Evolutionary conservation across 2,329 filamentous ascomycete genomes (phyloP), one percentile per base, ranked within the genome.

Genomic region (Elsinoe batatas): DNA sequence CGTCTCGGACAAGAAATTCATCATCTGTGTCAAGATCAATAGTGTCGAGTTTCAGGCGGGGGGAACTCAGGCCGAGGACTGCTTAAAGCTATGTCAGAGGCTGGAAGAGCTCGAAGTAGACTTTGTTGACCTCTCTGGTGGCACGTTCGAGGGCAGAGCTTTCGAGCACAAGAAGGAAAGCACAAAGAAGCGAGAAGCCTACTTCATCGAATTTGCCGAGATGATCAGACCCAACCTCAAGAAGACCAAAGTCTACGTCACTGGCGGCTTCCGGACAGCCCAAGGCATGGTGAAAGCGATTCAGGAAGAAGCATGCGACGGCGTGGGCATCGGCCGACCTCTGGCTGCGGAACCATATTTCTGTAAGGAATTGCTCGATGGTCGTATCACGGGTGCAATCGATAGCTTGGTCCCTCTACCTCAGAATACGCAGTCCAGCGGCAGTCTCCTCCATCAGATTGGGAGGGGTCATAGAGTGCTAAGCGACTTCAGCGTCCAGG

Each of bases 181-280:
- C 22, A 66, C 65, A 1, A 63, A 61, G 47, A 58, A 56, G 11
- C 57, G 65, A 36, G 65, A 67, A 50, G 60, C 58, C 13, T 65
- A 64, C 57, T 67, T 66, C 49, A 62, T 66, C 30, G 63, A 67
- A 44, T 66, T 64, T 32, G 64, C 65, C n/a, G 62, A 67, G 37
- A 57, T 61, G 56, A 61, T 68, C 42, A 56, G 59, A 17, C 64
- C 65, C 6, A 46, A 61, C 12, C 57, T 68, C 8, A 65, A 61
- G 40, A 60, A 67, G 56, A 68, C 65, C 2, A 64, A 64, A 53
- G 58, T 64, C 18, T 67, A 66, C 53, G 64, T 67, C 1, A 67
- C 65, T 1, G 64, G 64, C 5, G 64, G 65, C n/a, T 67, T 67
- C 49, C 61, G 62, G 2, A 66, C 66, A 1, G 63, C 62, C 7